Base-by-base conservation (phyloP, 2,329 filamentous ascomycete genomes). In the Emergomyces pasteurianus region DNA sequence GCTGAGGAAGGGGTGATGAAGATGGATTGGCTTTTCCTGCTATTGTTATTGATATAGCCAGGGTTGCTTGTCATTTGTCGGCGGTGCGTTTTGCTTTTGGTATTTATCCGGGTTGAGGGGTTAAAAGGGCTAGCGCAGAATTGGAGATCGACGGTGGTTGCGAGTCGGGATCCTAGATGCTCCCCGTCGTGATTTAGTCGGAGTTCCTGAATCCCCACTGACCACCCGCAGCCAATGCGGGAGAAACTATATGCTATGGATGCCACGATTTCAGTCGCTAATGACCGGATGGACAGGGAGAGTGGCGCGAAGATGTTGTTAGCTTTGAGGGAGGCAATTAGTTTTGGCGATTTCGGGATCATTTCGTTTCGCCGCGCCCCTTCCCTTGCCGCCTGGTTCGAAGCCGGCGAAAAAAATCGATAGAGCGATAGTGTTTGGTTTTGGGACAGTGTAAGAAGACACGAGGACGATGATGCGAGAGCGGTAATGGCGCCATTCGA, bases 161-260 rank as follows among this genome's bases (percentile, higher is more conserved):
- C 68, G 46, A 76, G 68, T 42, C 73, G 73, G 12, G 73, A 77
- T 34, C 66, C 68, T 21, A 72, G 64, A 60, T 73, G 71, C 46
- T 72, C 74, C 7, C 82, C 81, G 54, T 74, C 71, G 58, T 72
- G 72, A 40, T 74, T 74, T n/a, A 95, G 80, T 61, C 87, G 85
- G 50, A 96, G 78, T 72, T 96, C 92, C 72, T 97, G 92, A n/a
- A 97, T 83, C 1, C 91, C 92, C 18, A 96, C 82, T 8, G 88
- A 91, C 89, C 92, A 96, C 34, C 91, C 91, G 50, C 85, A 85
- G 2, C 86, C 79, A 66, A 86, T 84, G 1, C 88, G 88, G 18
- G 87, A 86, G 65, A 95, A 85, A 0, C 89, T 89, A 71, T 95
- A 96, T 0, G 90, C 92, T 62, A 96, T 88, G 0, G 89, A 91